Evolutionary conservation across 768 basidiomycete genomes (phyloP), one percentile per base, ranked within the genome.

Genomic region (Phylloporus sp.): DNA sequence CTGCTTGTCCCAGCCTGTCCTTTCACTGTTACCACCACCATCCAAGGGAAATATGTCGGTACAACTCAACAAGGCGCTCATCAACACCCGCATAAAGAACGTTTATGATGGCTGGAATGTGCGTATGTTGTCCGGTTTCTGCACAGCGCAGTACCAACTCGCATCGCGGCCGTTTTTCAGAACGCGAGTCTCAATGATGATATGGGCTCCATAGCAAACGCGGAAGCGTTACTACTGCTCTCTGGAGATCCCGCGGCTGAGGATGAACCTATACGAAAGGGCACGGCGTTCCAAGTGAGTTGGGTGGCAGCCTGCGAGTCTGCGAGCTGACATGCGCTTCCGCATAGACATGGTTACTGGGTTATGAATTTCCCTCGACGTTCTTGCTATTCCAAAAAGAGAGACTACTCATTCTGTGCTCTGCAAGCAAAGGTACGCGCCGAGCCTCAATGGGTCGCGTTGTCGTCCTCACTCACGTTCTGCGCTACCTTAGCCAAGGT

Each of bases 281-380:
- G 93, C 11, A 89, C 88, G 23, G 92, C 91, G 35, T 80, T 97
- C 54, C 95, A 98, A 75, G 95, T 92, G 55, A 53, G 81, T 48
- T 26, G 1, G 13, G 7, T 13, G 7, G 26, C 12, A n/a, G 16
- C 20, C 15, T n/a, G 23, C 18, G 16, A 6, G 29, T 1, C 35
- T 22, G 16, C 35, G 42, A 20, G 46, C 24, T 50, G 47, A 59
- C 49, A 45, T 47, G 44, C 42, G 12, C 44, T 39, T 46, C 24
- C 43, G 34, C 50, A 23, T 58, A 97, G 95, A 95, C 94, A 65
- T 97, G 94, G 91, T 77, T 99, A 16, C 80, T 98, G 34, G 95
- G 95, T 13, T 98, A 94, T 69, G 95, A 99, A 70, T 98, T 98
- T 64, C 97, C 95, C 3, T 92, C 93, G 0, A 97, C 95, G 0